Conservation (phyloP, 2,329 filamentous ascomycete species). For the Aspergillus calidoustus region DNA sequence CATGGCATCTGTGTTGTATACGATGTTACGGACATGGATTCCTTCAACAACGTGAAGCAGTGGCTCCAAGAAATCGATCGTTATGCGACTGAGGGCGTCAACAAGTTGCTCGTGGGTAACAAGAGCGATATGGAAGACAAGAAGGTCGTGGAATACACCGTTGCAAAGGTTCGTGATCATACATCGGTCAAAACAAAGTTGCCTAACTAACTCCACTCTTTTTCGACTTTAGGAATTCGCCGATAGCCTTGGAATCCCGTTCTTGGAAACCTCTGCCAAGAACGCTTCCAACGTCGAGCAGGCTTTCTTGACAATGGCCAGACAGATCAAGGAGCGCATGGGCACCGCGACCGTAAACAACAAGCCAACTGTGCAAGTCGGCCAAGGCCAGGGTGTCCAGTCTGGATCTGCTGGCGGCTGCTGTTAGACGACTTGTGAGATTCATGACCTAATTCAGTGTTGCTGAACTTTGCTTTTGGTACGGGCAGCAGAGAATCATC, state of each 20-base stretch:
- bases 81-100: slow-evolving; percentile 98
- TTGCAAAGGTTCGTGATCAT: slow-evolving; percentile 79
- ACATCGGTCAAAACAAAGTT: neutral
- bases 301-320: slow-evolving; percentile 99
- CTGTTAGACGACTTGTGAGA: slow-evolving; percentile 67
- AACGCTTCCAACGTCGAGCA: slow-evolving; percentile 99
- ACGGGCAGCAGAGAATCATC: slow-evolving; percentile 10
- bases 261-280: slow-evolving; percentile 99
- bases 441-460: slow-evolving; percentile 25
- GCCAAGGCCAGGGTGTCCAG: slow-evolving; percentile 91
- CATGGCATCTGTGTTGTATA: slow-evolving; percentile 99
- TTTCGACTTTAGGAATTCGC: slow-evolving; percentile 80
- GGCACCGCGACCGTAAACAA: slow-evolving; percentile 96
- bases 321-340: slow-evolving; percentile 99
- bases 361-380: slow-evolving; percentile 96
- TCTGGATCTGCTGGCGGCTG: slow-evolving; percentile 83
- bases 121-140: slow-evolving; percentile 99
- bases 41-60: slow-evolving; percentile 99
- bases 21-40: slow-evolving; percentile 99
- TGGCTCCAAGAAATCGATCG: slow-evolving; percentile 99
- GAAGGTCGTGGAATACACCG: slow-evolving; percentile 99
- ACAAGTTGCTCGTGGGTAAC: slow-evolving; percentile 99
- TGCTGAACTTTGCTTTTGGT: slow-evolving; percentile 19
- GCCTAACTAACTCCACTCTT: slow-evolving; percentile 12
- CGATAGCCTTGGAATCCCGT: slow-evolving; percentile 97